Conservation (phyloP, 148 eudicot species). For the Persicaria maculosa region DNA sequence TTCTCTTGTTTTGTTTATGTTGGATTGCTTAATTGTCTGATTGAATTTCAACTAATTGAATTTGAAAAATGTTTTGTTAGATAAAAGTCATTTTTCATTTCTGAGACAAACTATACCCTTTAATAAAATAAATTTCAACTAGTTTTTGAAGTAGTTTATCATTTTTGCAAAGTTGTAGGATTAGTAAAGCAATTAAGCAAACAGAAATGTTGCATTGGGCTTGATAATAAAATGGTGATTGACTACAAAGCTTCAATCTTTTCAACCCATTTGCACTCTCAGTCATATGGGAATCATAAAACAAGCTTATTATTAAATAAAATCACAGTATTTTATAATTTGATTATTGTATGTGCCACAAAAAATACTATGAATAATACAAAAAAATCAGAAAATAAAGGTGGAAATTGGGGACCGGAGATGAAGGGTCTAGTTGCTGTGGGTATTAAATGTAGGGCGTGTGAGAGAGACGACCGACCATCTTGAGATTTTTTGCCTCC, state of each 20-base stretch:
- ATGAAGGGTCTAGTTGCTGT: conserved; percentile 8
- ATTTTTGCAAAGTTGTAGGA: not conserved
- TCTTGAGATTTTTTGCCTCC: conserved; percentile 10
- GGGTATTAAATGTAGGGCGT: conserved; percentile 9
- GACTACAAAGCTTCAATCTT: conserved; percentile 10
- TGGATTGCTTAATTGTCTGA: not conserved
- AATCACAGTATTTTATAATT: not conserved
- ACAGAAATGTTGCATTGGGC: conserved; percentile 7
- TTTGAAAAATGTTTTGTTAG: not conserved
- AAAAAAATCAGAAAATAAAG: not conserved
- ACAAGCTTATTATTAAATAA: not conserved
- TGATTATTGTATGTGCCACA: not conserved
- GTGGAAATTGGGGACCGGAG: conserved; percentile 5
- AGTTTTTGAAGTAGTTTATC: too few relatives aligned
- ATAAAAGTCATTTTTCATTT: too few relatives aligned
- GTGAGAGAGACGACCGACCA: conserved; percentile 2
- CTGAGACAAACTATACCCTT: too few relatives aligned
- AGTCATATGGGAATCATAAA: conserved; percentile 1
- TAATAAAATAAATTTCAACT: too few relatives aligned
- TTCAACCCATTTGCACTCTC: not conserved
- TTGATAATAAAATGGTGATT: conserved; percentile 5
- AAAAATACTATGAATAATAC: not conserved
- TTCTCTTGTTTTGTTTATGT: conserved; percentile 4
- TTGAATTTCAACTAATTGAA: not conserved
- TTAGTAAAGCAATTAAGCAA: conserved; percentile 1